A percentile compares a stretch with the other conserved stretches of the same genome.
phyloP scores from a whole-genome alignment of 108 stramenopile species.

The Cylindrotheca fusiformis region DNA sequence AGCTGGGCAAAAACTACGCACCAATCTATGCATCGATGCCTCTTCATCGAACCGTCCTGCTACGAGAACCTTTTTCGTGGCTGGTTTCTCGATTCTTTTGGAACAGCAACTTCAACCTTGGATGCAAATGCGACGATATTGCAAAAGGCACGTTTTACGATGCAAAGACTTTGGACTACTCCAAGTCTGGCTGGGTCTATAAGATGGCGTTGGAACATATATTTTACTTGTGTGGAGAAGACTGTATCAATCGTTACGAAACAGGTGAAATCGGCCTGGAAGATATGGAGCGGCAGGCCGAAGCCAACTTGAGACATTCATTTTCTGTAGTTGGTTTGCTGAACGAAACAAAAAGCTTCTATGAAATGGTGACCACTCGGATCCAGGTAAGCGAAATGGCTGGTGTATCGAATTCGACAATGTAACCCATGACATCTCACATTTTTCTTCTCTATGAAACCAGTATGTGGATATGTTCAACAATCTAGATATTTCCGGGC shows the following conservation, averaged over 20 bases:
- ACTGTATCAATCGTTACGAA: slow-evolving; percentile 30
- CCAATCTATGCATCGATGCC: slow-evolving; percentile 35
- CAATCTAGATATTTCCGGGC: slow-evolving; percentile 7
- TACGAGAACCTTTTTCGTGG: slow-evolving; percentile 47
- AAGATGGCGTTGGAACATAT: slow-evolving; percentile 16
- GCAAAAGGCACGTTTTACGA: neutral
- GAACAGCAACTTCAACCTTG: slow-evolving; percentile 3
- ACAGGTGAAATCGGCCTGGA: slow-evolving; percentile 9
- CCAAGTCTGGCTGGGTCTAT: slow-evolving; percentile 23
- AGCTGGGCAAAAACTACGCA: slow-evolving; percentile 4
- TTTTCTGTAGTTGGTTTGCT: slow-evolving; percentile 49
- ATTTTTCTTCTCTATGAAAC: too few relatives aligned
- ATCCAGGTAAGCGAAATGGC: too few relatives aligned
- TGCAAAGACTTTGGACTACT: neutral
- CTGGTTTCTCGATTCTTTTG: slow-evolving; percentile 42
- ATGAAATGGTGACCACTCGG: slow-evolving; percentile 37
- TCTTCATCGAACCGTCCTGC: slow-evolving; percentile 27
- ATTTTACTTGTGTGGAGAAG: slow-evolving; percentile 34
- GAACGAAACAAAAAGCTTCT: slow-evolving; percentile 41
- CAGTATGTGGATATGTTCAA: slow-evolving; percentile 13
- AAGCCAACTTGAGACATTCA: slow-evolving; percentile 33
- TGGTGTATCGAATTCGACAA: too few relatives aligned
- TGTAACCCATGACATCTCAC: too few relatives aligned
- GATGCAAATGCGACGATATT: neutral
- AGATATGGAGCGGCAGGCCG: slow-evolving; percentile 31